Base-by-base conservation (phyloP, 1,284 basidiomycete genomes). In the Moniliophthora roreri region DNA sequence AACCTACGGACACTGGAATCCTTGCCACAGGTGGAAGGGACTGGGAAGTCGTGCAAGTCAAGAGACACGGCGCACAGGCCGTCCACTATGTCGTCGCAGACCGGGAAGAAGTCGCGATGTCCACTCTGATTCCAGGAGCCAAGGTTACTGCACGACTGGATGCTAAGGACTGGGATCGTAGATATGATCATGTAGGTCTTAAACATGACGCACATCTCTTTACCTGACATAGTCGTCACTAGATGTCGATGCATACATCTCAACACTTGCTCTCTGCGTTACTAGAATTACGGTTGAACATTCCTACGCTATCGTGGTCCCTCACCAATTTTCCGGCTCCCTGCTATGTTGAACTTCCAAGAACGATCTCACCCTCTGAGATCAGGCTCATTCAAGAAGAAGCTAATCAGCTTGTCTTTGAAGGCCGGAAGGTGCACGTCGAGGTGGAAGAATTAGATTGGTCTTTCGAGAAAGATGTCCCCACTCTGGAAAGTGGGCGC, bases 221-320 rank as follows among this genome's bases (percentile, higher is more conserved):
- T 28, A 44, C 38, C 39, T 35, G 24, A 35, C 41, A 45, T 49
- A 50, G 42, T 41, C n/a, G n/a, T 40, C 32, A 47, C 18, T 54
- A 92, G 89, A 91, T 89, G 85, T 80, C 85, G 9, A 84, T 91
- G 76, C 89, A 93, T 65, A 93, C 90, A 0, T 85, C 84, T 0
- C 91, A 93, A 65, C 91, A 93, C 62, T 77, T 93, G 41, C 80
- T 95, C 28, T 94, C 91, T 2, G 91, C 92, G 0, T 75, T 94
- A 6, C 76, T 94, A 3, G 91, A 95, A 64, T 77, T 76, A 7
- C 73, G 74, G 7, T 73, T 88, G 41, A 69, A 79, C 37, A 77
- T 94, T n/a, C 84, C 85, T 9, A 95, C 93, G 0, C 77, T 94
- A 7, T 89, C 89, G 0, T 95, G 93, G 93, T 87, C 90, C 15